Percentiles rank a stretch among this genome's conserved stretches.
Evolutionary conservation across 2,329 filamentous ascomycete species (phyloP).

Genomic region (Microsporum audouinii): DNA sequence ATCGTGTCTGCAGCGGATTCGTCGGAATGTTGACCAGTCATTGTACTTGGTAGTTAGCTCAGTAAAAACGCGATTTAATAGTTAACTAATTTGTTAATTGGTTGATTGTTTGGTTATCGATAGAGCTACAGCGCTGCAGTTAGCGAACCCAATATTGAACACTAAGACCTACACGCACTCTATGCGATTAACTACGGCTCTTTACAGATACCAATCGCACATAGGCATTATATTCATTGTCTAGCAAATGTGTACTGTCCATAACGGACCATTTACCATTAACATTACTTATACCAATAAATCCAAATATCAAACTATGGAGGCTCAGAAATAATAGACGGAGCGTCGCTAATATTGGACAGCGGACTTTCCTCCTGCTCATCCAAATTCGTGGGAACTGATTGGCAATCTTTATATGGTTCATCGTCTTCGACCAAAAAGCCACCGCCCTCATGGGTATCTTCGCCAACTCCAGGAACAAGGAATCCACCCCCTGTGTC

Average conservation of each 20-base stretch:
- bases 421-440: background rate
- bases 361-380: background rate
- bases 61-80: no score
- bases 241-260: no score
- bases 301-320: no score
- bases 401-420: background rate
- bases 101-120: background rate
- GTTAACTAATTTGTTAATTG: no score
- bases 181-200: no score
- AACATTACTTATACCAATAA: no score
- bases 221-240: no score
- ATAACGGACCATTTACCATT: background rate
- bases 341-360: background rate
- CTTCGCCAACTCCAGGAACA: conserved; percentile 22
- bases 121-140: background rate
- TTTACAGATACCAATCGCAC: no score
- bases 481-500: conserved; percentile 23
- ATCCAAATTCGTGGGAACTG: background rate
- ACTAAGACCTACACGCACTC: no score
- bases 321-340: background rate
- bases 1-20: background rate
- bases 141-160: no score
- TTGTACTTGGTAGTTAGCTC: background rate
- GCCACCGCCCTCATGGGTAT: background rate
- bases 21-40: background rate